phyloP scores from a whole-genome alignment of 306 rosid species.

The Lablab purpureus region DNA sequence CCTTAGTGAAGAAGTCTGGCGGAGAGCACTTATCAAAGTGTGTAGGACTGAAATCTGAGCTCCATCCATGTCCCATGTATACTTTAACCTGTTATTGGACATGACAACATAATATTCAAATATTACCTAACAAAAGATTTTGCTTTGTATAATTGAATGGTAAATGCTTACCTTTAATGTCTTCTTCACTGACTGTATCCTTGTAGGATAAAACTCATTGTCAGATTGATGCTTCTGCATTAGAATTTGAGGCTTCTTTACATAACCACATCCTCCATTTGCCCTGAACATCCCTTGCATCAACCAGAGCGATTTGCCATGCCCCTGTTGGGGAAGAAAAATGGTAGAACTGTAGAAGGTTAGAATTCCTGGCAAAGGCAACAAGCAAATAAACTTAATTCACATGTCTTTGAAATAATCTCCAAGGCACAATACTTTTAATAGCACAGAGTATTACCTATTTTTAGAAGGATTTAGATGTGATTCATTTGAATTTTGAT shows the following conservation, averaged over 20 bases:
- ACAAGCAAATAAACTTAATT: constrained; percentile 28
- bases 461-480: neutral
- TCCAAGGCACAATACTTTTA: neutral
- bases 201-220: constrained; percentile 76
- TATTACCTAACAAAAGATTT: constrained; percentile 27
- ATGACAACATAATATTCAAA: constrained; percentile 10
- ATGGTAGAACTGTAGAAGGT: constrained; percentile 15
- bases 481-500: constrained; percentile 22
- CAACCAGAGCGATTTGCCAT: constrained; percentile 79
- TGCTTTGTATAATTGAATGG: constrained; percentile 7
- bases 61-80: constrained; percentile 59
- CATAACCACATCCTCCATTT: constrained; percentile 93
- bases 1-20: constrained; percentile 92
- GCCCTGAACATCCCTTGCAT: constrained; percentile 98
- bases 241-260: constrained; percentile 79
- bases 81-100: constrained; percentile 69
- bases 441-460: neutral
- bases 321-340: constrained; percentile 59
- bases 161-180: constrained; percentile 69
- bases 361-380: constrained; percentile 32
- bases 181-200: constrained; percentile 53
- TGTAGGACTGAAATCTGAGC: constrained; percentile 58
- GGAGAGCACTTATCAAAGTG: constrained; percentile 77
- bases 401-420: neutral
- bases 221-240: constrained; percentile 56